Base-by-base conservation (phyloP, 169 alveolate species). In the Cryptosporidium tyzzeri region DNA sequence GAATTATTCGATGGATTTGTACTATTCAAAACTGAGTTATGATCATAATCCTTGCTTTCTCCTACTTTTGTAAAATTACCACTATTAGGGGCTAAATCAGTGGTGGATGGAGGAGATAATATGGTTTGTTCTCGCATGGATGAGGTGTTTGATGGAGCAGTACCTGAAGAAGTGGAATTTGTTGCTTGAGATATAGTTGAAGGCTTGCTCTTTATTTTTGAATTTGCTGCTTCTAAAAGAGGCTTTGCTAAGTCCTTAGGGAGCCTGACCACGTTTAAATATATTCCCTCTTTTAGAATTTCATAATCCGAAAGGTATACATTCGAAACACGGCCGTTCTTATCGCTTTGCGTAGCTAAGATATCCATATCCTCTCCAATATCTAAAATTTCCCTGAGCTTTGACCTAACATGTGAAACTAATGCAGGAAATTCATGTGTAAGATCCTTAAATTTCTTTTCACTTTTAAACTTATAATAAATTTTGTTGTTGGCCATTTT, bases 331-430 rank as follows among this genome's bases (percentile, higher is more conserved):
- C 68, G 39, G 41, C 89, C 89, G 1, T 80, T 80, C 37, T 59
- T 62, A n/a, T 80, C 65, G 26, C 89, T 80, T 14, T 68, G 80
- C 0, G 89, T 41, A 61, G 62, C 44, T 8, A 80, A 33, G 37
- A 80, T 80, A 18, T 80, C 89, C 89, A 80, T 80, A 31, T 80
- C 89, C 29, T 80, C 89, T 10, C 89, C 89, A n/a, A 80, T 65
- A 37, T 80, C 80, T 21, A 80, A 61, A 33, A 80, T 80, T 37
- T 44, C 89, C 18, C 75, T 69, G 51, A 80, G 89, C 23, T 80
- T 80, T 18, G 67, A 23, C 67, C 89, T 80, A 16, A 80, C n/a
- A 44, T 80, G 89, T 12, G 89, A 80, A 33, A 80, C 80, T 44
- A 80, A 55, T 6, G 89, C 75, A 1, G 89, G 89, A 18, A 80